Conservation (phyloP, 305 asterid genomes). For the Fraxinus floribunda region DNA sequence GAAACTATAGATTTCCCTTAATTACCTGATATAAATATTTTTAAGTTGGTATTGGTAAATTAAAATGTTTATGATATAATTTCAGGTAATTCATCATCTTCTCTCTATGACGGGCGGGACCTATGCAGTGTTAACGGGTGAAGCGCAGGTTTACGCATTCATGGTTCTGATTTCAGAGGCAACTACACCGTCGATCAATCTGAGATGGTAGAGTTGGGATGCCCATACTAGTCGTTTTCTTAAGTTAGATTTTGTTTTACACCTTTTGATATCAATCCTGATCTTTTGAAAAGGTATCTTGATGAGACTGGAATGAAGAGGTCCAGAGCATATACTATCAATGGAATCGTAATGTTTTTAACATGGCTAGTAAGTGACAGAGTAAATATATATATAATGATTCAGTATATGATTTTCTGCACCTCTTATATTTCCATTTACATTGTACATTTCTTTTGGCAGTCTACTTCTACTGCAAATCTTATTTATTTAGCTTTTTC, state of each 20-base stretch:
- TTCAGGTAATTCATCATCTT: slow-evolving; percentile 78
- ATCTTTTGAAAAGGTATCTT: slow-evolving; percentile 61
- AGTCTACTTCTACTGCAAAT: background rate
- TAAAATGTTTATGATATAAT: slow-evolving; percentile 8
- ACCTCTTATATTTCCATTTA: background rate
- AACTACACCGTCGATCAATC: slow-evolving; percentile 75
- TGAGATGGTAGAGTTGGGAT: slow-evolving; percentile 64
- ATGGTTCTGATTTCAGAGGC: slow-evolving; percentile 76
- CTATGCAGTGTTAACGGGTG: slow-evolving; percentile 75
- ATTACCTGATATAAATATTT: background rate
- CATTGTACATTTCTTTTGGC: background rate
- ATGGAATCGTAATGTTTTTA: slow-evolving; percentile 60
- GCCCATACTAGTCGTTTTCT: background rate
- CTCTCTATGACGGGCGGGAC: slow-evolving; percentile 55
- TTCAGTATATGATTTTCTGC: background rate
- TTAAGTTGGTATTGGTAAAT: background rate
- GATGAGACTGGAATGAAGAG: slow-evolving; percentile 72
- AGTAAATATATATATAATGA: background rate
- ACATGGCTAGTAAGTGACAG: slow-evolving; percentile 65
- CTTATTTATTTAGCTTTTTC: background rate
- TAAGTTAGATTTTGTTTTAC: slow-evolving; percentile 10
- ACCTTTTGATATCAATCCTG: background rate
- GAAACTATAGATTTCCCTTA: background rate
- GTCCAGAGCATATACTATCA: slow-evolving; percentile 52
- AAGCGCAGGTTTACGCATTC: slow-evolving; percentile 68